Evolutionary conservation across 768 basidiomycete species (phyloP), one percentile per base, ranked within the genome.

Genomic region (Leucocoprinus birnbaumii): DNA sequence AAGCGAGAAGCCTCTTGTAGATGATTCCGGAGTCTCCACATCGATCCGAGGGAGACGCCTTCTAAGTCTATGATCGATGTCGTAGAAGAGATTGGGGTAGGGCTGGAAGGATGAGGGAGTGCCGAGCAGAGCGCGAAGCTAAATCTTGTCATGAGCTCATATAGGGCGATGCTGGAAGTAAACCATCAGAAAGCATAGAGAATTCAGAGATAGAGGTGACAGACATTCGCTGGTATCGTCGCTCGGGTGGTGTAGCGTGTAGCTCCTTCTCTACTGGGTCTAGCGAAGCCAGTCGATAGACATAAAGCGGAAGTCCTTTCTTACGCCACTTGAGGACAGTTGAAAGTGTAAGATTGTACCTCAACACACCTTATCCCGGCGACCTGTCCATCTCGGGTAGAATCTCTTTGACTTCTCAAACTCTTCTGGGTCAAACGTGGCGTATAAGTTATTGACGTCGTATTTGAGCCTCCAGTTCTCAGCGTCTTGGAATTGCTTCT

Each of bases 351-450:
- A 43, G 42, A 10, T 35, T 54, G 24, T 22, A 26, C 25, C 22
- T 16, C 22, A 27, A 59, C 72, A 2, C 60, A 85, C 89, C 73
- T 87, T 89, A 65, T 91, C 86, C 59, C 89, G 73, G 43, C 86
- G 75, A 0, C 90, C 91, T 0, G 88, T 91, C 88, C 88, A 92
- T 27, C 86, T 78, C 1, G 90, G 89, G 69, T 92, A 94, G 58
- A 85, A 87, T 48, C 77, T 71, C 61, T 80, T 79, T 0, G 84
- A 66, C 9, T 64, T 62, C 64, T 86, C 81, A 51, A 91, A 75
- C 59, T 91, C 91, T 7, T 76, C 75, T 0, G 70, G 50, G 19
- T 78, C 76, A 59, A 90, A 86, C 2, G 75, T 73, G 4, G 76
- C 72, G 66, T 83, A 92, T 11, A 92, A 71, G n/a, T 74, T 73